Conservation (phyloP, 1,284 basidiomycete genomes). For the Papiliotrema laurentii region DNA sequence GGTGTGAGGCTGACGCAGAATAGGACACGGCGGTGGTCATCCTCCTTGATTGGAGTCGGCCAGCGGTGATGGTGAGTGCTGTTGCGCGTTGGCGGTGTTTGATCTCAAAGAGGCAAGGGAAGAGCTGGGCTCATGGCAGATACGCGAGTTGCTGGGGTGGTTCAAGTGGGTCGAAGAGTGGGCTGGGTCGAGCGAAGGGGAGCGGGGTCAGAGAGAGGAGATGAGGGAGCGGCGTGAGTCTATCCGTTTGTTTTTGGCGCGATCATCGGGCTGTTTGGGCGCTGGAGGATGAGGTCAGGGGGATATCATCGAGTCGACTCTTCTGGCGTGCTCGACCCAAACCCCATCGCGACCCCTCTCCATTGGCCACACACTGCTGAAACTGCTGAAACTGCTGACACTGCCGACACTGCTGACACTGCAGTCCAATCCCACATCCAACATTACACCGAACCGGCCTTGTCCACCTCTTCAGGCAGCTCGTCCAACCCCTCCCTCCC, state of each 20-base stretch:
- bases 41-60: slow-evolving; percentile 91
- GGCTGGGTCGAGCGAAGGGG: slow-evolving; percentile 49
- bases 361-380: too few species aligned
- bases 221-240: slow-evolving; percentile 73
- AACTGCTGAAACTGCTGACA: too few species aligned
- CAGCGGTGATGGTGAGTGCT: slow-evolving; percentile 66
- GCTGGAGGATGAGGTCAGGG: not conserved
- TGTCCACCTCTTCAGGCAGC: slow-evolving; percentile 17
- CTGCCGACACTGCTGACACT: not conserved
- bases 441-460: slow-evolving; percentile 74
- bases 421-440: slow-evolving; percentile 82
- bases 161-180: slow-evolving; percentile 76
- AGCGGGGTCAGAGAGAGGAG: slow-evolving; percentile 61
- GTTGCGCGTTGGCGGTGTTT: not conserved
- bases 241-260: not conserved
- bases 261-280: not conserved
- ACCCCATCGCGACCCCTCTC: too few species aligned
- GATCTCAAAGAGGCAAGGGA: not conserved
- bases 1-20: slow-evolving; percentile 52
- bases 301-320: too few species aligned
- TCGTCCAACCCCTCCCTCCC: slow-evolving; percentile 38
- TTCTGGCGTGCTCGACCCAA: too few species aligned
- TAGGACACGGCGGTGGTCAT: slow-evolving; percentile 80
- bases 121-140: slow-evolving; percentile 13
- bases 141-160: slow-evolving; percentile 84